Evolutionary conservation across 805 yeast genomes (phyloP), one percentile per base, ranked within the genome.

Genomic region (Torulaspora indica): DNA sequence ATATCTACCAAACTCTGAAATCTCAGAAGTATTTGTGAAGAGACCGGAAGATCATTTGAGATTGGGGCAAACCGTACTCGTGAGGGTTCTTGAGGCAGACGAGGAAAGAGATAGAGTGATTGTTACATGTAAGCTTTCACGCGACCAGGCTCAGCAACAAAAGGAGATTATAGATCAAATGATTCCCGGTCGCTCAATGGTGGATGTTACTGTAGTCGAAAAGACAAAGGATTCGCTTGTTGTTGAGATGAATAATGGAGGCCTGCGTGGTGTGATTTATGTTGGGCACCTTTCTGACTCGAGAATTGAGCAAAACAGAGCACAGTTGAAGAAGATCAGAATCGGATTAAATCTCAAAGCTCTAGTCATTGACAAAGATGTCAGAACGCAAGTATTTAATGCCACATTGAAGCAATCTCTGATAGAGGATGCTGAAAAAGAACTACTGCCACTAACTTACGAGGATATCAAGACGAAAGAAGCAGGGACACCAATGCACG

Each of bases 21-120:
- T 93, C 56, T 83, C 95, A 42, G 98, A 93, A 66, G 80, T 95
- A 1, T 86, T 77, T 61, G 93, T 90, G 31, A 74, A 72, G 40
- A 77, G 79, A 43, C 89, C 96, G 14, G 78, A 76, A 52, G 91
- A 89, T 53, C 84, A 82, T 63, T 74, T 91, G 54, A 80, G 79
- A 52, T 59, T 85, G 12, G 96, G 95, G 4, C 98, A 93, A 67
- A 82, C 96, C 1, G 82, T 93, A 30, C 66, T 69, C 7, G 95
- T 86, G 7, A 78, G 82, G 55, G 69, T 93, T 13, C 55, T 82
- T 33, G 67, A 72, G 30, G 77, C 82, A 33, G 80, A 84, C 53
- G 64, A 62, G 17, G 78, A 73, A 25, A 69, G 71, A 22, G 60
- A 71, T 13, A 76, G 82, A 57, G 69, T 89, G 49, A 66, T 77